These are phyloP conservation scores for Graphium sp. DNA, from an alignment of 2,329 filamentous ascomycete species.

Conservation along the genomic window DNA sequence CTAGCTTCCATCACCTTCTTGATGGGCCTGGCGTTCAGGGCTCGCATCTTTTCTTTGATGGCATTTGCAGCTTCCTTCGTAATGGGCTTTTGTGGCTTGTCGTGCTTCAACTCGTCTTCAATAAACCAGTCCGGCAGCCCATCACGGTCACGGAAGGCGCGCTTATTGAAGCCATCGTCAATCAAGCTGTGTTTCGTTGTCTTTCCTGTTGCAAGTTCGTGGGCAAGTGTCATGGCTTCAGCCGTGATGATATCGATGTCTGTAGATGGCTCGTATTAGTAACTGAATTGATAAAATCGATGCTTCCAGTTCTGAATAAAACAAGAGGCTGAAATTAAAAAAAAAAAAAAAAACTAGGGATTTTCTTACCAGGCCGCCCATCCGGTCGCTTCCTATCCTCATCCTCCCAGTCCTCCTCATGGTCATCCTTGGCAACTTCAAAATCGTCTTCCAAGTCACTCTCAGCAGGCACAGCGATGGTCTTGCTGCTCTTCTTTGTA, in stretches of 20 bases:
- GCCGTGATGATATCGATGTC: slow-evolving; percentile 99
- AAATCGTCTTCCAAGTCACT: slow-evolving; percentile 27
- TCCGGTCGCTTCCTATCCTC: slow-evolving; percentile 45
- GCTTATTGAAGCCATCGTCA: slow-evolving; percentile 89
- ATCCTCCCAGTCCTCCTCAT: slow-evolving; percentile 48
- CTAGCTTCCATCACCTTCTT: slow-evolving; percentile 98
- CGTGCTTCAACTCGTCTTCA: slow-evolving; percentile 77
- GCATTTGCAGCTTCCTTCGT: slow-evolving; percentile 77
- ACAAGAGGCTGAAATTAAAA: too few relatives aligned
- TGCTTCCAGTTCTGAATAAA: slow-evolving; percentile 4
- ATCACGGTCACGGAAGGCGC: slow-evolving; percentile 76
- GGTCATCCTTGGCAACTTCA: slow-evolving; percentile 40
- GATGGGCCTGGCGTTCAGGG: slow-evolving; percentile 88
- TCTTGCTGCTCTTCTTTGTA: slow-evolving; percentile 5
- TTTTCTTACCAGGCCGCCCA: slow-evolving; percentile 44
- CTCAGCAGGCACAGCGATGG: slow-evolving; percentile 3
- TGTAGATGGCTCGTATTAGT: slow-evolving; percentile 15
- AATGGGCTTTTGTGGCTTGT: slow-evolving; percentile 74
- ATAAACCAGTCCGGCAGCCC: slow-evolving; percentile 96
- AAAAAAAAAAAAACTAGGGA: too few relatives aligned
- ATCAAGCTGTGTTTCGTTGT: slow-evolving; percentile 64
- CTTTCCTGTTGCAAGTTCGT: slow-evolving; percentile 74
- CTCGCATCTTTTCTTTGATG: slow-evolving; percentile 87
- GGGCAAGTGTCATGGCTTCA: slow-evolving; percentile 94
- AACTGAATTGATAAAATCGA: slow-evolving; percentile 5